Evolutionary conservation across 2,329 filamentous ascomycete species (phyloP), one percentile per base, ranked within the genome.

Genomic region (Paecilomyces niveus): DNA sequence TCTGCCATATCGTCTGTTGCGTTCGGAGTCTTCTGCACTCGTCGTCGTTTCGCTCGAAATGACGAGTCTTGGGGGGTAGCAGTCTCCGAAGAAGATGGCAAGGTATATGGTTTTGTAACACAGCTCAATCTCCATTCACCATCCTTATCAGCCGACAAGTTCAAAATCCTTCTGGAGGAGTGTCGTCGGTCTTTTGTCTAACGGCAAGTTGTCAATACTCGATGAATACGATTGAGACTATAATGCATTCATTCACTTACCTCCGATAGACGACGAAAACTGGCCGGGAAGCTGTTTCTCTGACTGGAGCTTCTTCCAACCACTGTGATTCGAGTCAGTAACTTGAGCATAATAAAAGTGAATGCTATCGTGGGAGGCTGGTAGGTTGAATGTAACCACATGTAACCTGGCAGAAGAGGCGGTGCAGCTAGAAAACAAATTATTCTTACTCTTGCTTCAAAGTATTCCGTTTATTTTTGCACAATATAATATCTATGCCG

Each of bases 51-150:
- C 18, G 26, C 58, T 52, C 53, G 55, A 22, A 58, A 62, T 53
- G 57, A 29, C n/a, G 60, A 58, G 45, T 56, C 55, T 50, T 58
- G 54, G 1, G 60, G 58, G 22, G 58, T 62, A 2, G 58, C 57
- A 8, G 39, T n/a, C 8, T 45, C 39, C 7, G 39, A 18, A 21
- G 39, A 3, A 45, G 39, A 45, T 45, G 39, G 15, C 39, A 18
- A 3, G 39, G n/a, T n/a, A 45, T 45, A 45, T 18, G 39, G 39
- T n/a, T 45, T 45, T 7, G 39, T 45, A 45, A 45, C 39, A 45
- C 39, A 45, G 21, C 39, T 45, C n/a, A 45, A 33, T n/a, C 9
- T 33, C 33, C 18, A 33, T 24, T 33, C 56, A 26, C 45, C 39
- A 22, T 60, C 60, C 21, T 58, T 54, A 21, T 56, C 54, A 10